Base-by-base conservation (phyloP, 805 yeast species). In the Metschnikowia cubensis region DNA sequence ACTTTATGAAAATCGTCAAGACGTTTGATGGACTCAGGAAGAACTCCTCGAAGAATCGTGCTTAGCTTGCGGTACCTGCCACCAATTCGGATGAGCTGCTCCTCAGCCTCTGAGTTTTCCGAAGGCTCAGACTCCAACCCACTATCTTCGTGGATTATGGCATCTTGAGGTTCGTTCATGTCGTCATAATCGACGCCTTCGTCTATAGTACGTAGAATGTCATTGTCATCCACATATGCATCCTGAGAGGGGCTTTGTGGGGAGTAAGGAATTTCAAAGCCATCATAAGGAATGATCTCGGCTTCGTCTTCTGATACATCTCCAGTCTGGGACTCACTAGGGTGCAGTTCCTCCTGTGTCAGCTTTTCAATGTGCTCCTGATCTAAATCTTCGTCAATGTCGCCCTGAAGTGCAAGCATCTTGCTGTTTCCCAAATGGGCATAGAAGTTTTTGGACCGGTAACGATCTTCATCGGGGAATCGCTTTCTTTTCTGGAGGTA, bases 21-120 rank as follows among this genome's bases (percentile, higher is more conserved):
- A 20, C 73, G 50, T 49, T 67, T 71, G 4, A 74, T 70, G 3
- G 75, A 71, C 47, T 71, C 76, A 0, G 77, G 77, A 13, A 71
- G 56, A 1, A 66, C 69, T 0, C 77, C 77, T 31, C 62, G 51
- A 5, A 72, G 55, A 10, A 70, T 63, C 36, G 60, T 63, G 41
- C 61, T 68, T 40, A 68, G 68, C 48, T 61, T 69, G 29, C 54
- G 35, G 42, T 53, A 51, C 34, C 53, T 49, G 22, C 63, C 63
- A 15, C 63, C 63, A 4, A 60, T 47, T 10, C 48, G 35, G 5
- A 60, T 57, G 14, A 54, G 42, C 35, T 53, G 53, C 34, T 58
- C 59, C 18, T 54, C 56, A 18, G 56, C 53, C n/a, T 44, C 34
- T 1, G 44, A 40, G 21, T 33, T 14, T 15, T 45, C 42, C 4